These are phyloP conservation scores for Exophiala viscosa DNA, from an alignment of 2,329 filamentous ascomycete genomes.

Conservation along the genomic window DNA sequence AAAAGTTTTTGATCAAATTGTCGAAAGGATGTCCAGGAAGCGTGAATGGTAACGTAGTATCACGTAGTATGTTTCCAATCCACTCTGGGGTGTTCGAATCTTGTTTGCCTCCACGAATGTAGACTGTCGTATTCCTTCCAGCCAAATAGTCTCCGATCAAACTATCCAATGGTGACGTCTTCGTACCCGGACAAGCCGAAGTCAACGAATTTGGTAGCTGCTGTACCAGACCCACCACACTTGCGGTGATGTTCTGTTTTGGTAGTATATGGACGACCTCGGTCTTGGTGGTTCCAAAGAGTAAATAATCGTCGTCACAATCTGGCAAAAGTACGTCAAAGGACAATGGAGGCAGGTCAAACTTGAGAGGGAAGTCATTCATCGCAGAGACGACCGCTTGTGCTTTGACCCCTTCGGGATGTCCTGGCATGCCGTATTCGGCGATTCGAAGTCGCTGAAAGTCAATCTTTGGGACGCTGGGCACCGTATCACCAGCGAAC, in stretches of 20 bases:
- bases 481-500: slow-evolving; percentile 57
- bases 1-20: slow-evolving; percentile 81
- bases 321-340: slow-evolving; percentile 84
- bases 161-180: slow-evolving; percentile 77
- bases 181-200: slow-evolving; percentile 68
- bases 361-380: slow-evolving; percentile 74
- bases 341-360: slow-evolving; percentile 72
- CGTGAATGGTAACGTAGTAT: slow-evolving; percentile 77
- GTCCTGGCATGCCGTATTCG: slow-evolving; percentile 58
- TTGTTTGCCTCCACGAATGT: slow-evolving; percentile 72
- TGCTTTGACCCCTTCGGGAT: slow-evolving; percentile 67
- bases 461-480: slow-evolving; percentile 74
- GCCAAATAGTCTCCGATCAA: slow-evolving; percentile 78
- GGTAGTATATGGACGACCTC: slow-evolving; percentile 64
- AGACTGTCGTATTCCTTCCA: slow-evolving; percentile 73
- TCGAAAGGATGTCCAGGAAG: slow-evolving; percentile 80
- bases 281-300: slow-evolving; percentile 72
- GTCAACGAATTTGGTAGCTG: slow-evolving; percentile 71
- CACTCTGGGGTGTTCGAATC: slow-evolving; percentile 70
- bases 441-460: slow-evolving; percentile 76
- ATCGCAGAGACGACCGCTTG: slow-evolving; percentile 69
- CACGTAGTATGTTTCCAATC: slow-evolving; percentile 75
- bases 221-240: slow-evolving; percentile 68
- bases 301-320: slow-evolving; percentile 69
- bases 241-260: slow-evolving; percentile 61